These are phyloP conservation scores for Geotrichum cucujoidarum DNA, from an alignment of 1,139 yeast genomes.

Conservation along the genomic window DNA sequence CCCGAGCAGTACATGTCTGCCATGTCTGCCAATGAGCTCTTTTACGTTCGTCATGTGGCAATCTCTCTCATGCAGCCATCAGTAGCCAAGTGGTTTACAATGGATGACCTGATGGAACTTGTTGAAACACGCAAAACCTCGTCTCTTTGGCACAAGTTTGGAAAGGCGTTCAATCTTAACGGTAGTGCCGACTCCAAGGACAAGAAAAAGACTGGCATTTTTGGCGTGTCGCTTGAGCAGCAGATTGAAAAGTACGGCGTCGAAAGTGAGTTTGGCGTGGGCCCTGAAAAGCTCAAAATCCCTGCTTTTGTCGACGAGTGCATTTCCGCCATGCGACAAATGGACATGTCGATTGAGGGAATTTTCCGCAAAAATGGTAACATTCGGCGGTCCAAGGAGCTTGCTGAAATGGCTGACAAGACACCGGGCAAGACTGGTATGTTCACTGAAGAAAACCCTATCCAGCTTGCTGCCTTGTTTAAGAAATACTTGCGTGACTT, in stretches of 20 bases:
- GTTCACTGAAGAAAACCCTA: conserved; percentile 72
- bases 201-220: conserved; percentile 47
- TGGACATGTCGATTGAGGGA: conserved; percentile 96
- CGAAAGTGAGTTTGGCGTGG: conserved; percentile 82
- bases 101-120: conserved; percentile 51
- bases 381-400: conserved; percentile 70
- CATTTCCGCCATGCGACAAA: conserved; percentile 74
- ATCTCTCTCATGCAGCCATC: conserved; percentile 51
- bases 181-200: conserved; percentile 23
- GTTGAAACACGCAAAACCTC: conserved; percentile 53
- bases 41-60: conserved; percentile 62
- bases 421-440: conserved; percentile 71
- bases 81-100: conserved; percentile 39
- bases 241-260: conserved; percentile 75
- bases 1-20: conserved; percentile 59
- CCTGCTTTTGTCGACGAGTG: conserved; percentile 88
- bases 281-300: conserved; percentile 66
- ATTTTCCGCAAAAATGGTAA: conserved; percentile 95
- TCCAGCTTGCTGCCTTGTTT: conserved; percentile 88
- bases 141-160: conserved; percentile 68
- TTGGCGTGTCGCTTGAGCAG: conserved; percentile 72
- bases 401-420: conserved; percentile 69
- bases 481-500: conserved; percentile 88
- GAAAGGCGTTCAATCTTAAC: conserved; percentile 40
- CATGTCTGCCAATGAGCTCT: conserved; percentile 55